phyloP scores from a whole-genome alignment of 768 basidiomycete genomes.

The Tylopilus cervinicoccineus region DNA sequence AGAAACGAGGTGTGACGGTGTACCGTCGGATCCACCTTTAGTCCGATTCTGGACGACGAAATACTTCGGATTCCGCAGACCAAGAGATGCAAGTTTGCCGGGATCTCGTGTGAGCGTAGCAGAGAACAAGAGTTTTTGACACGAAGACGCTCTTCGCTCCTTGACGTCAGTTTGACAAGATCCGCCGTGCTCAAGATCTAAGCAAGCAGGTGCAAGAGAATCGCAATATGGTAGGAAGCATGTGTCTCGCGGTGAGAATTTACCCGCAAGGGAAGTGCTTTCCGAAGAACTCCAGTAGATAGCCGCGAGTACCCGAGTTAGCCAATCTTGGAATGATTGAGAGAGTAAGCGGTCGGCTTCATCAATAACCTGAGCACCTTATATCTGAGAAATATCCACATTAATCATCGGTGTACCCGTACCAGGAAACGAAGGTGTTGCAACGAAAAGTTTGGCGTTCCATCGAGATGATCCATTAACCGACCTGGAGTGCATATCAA shows the following conservation, averaged over 20 bases:
- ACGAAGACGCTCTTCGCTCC: constrained; percentile 59
- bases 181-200: constrained; percentile 21
- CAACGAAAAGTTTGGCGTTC: constrained; percentile 85
- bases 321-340: constrained; percentile 96
- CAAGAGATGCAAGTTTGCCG: constrained; percentile 81
- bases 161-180: constrained; percentile 46
- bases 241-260: constrained; percentile 6
- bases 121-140: constrained; percentile 94
- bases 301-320: constrained; percentile 77
- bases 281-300: constrained; percentile 42
- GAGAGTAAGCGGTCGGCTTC: constrained; percentile 95
- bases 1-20: constrained; percentile 53
- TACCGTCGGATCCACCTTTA: constrained; percentile 32
- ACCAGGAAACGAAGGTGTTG: constrained; percentile 96
- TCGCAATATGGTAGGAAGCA: constrained; percentile 23
- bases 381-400: not conserved
- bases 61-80: constrained; percentile 78
- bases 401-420: constrained; percentile 24
- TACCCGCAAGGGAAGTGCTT: not conserved
- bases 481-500: constrained; percentile 95
- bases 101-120: constrained; percentile 95
- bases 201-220: constrained; percentile 59
- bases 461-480: constrained; percentile 87
- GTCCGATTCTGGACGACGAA: constrained; percentile 69
- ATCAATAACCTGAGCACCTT: constrained; percentile 72